A percentile compares a stretch with the other conserved stretches of the same genome.
Conservation (phyloP, 495 filamentous ascomycete genomes). For the Cetradonia linearis region DNA sequence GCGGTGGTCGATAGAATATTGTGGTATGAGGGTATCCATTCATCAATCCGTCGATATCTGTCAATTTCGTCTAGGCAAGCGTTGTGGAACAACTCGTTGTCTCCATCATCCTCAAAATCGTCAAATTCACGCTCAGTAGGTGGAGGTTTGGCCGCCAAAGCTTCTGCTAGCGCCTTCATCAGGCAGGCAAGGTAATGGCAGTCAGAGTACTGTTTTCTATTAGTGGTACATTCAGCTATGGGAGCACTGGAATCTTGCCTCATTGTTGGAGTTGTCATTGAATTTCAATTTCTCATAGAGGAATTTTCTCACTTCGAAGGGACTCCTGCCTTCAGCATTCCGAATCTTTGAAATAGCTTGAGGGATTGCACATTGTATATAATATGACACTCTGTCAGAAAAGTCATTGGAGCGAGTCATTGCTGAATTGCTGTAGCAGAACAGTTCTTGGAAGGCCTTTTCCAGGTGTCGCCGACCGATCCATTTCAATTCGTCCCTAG, state of each 20-base stretch:
- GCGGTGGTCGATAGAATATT: conserved; percentile 82
- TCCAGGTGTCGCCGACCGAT: conserved; percentile 76
- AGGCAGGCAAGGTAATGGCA: conserved; percentile 75
- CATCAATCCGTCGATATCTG: conserved; percentile 81
- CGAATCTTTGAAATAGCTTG: conserved; percentile 68
- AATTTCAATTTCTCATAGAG: conserved; percentile 79
- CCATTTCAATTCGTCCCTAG: conserved; percentile 57
- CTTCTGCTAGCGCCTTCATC: conserved; percentile 68
- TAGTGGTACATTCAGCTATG: background rate
- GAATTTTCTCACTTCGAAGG: conserved; percentile 62
- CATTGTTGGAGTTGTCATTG: conserved; percentile 87
- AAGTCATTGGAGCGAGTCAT: conserved; percentile 88
- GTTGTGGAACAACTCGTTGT: conserved; percentile 48
- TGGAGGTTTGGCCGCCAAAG: conserved; percentile 49
- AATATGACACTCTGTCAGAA: conserved; percentile 67
- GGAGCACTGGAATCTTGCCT: conserved; percentile 32
- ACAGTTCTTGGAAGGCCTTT: conserved; percentile 75
- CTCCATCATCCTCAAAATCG: conserved; percentile 31
- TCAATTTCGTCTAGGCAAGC: conserved; percentile 77
- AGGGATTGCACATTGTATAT: conserved; percentile 71
- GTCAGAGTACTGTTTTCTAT: conserved; percentile 55
- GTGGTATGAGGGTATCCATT: conserved; percentile 84
- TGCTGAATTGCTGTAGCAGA: conserved; percentile 58
- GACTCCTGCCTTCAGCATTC: conserved; percentile 65
- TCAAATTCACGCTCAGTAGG: conserved; percentile 17